phyloP scores from a whole-genome alignment of 1,284 basidiomycete species.

The Sanguinoderma infundibulare region DNA sequence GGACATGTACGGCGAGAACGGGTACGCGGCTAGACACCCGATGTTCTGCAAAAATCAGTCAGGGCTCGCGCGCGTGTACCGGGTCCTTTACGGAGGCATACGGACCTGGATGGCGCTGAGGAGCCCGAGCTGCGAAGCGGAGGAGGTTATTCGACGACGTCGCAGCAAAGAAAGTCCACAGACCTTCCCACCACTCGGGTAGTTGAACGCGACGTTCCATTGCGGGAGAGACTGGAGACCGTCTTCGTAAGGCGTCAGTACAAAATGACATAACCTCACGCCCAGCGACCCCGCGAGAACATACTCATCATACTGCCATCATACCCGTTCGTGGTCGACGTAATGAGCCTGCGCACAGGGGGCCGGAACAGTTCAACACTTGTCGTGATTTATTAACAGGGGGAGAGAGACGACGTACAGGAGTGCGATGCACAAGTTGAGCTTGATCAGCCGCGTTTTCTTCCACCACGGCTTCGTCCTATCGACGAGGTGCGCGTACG shows the following conservation, averaged over 20 bases:
- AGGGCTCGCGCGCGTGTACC: neutral
- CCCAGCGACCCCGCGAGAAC: neutral
- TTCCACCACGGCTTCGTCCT: conserved; percentile 36
- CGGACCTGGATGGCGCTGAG: conserved; percentile 75
- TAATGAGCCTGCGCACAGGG: conserved; percentile 56
- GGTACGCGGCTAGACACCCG: conserved; percentile 65
- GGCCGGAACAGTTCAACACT: neutral
- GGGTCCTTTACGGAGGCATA: neutral
- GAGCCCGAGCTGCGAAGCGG: conserved; percentile 53
- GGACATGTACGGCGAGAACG: conserved; percentile 69
- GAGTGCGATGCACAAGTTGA: conserved; percentile 69
- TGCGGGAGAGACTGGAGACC: conserved; percentile 67
- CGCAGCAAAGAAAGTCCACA: neutral
- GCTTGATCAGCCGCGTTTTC: conserved; percentile 46
- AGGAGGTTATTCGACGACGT: no score
- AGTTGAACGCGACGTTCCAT: conserved; percentile 61
- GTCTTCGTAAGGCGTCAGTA: conserved; percentile 33
- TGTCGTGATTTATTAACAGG: no score
- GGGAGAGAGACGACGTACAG: conserved; percentile 46
- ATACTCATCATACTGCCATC: conserved; percentile 74
- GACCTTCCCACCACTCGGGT: conserved; percentile 54
- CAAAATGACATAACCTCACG: neutral
- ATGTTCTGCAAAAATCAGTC: conserved; percentile 51
- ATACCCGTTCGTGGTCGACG: conserved; percentile 75
- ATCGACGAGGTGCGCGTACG: conserved; percentile 33